Evolutionary conservation across 768 basidiomycete genomes (phyloP).

Genomic region (Mycena rosella): DNA sequence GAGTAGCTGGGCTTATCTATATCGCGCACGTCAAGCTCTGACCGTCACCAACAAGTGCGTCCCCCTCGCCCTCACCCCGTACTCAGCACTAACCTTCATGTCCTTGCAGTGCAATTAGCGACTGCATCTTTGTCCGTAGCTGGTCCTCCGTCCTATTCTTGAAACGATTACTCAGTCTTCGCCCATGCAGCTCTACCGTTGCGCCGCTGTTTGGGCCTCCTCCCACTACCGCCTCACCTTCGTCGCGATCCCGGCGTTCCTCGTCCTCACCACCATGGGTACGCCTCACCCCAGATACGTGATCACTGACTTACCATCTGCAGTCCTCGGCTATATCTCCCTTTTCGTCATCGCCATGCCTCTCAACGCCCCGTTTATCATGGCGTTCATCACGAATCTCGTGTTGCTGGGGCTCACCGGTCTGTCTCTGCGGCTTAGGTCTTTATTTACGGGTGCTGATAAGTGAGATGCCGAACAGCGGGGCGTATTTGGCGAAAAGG

Average conservation of each 20-base stretch:
- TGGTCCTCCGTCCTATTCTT: too few species aligned
- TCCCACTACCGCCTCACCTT: neutral
- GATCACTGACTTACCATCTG: neutral
- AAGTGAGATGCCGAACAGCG: neutral
- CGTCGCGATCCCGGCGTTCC: neutral
- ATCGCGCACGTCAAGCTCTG: neutral
- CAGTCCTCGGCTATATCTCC: neutral
- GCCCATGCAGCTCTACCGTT: slow-evolving; percentile 13
- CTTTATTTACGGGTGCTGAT: too few species aligned
- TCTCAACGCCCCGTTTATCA: neutral
- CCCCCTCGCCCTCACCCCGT: neutral
- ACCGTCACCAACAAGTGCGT: slow-evolving; percentile 12
- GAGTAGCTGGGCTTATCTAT: neutral
- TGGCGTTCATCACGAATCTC: slow-evolving; percentile 15
- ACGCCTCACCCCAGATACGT: neutral
- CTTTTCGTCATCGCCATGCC: neutral
- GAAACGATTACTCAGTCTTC: too few species aligned
- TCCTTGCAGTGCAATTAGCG: neutral
- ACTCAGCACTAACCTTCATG: neutral
- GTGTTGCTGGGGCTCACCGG: slow-evolving; percentile 9
- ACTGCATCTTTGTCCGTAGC: slow-evolving; percentile 3
- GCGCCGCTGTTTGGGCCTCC: neutral
- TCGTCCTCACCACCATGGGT: slow-evolving; percentile 11
- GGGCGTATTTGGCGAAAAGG: slow-evolving; percentile 15
- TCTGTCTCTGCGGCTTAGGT: too few species aligned